phyloP scores from a whole-genome alignment of 352 stramenopile genomes.

The Globisporangium rhizosaccharum region DNA sequence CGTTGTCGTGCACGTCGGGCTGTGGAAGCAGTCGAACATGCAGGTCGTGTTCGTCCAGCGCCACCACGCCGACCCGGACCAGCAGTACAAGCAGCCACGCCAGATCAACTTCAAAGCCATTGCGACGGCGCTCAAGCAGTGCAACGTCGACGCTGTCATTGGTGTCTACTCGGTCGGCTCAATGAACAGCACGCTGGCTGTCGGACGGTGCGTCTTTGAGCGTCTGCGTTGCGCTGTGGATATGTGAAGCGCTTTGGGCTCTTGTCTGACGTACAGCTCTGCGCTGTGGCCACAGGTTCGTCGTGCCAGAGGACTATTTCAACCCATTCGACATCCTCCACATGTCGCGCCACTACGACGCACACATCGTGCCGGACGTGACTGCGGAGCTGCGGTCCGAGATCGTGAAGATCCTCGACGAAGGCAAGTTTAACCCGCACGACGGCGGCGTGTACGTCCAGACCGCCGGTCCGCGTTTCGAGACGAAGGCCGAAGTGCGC shows the following conservation, averaged over 20 bases:
- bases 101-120: slow-evolving; percentile 87
- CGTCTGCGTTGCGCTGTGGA: neutral
- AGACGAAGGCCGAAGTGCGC: slow-evolving; percentile 88
- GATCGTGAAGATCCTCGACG: slow-evolving; percentile 43
- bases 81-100: slow-evolving; percentile 75
- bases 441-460: slow-evolving; percentile 86
- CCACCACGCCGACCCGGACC: slow-evolving; percentile 69
- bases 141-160: slow-evolving; percentile 59
- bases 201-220: slow-evolving; percentile 27
- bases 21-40: slow-evolving; percentile 37
- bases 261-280: neutral
- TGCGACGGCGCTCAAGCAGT: slow-evolving; percentile 51
- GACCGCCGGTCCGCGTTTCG: slow-evolving; percentile 78
- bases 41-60: slow-evolving; percentile 84
- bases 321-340: slow-evolving; percentile 85
- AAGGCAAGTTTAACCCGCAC: slow-evolving; percentile 40
- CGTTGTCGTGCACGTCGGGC: slow-evolving; percentile 57
- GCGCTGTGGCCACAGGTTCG: slow-evolving; percentile 24
- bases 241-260: neutral
- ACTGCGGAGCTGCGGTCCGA: slow-evolving; percentile 33
- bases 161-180: slow-evolving; percentile 88
- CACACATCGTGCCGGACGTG: slow-evolving; percentile 78
- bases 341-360: slow-evolving; percentile 76
- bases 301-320: slow-evolving; percentile 87
- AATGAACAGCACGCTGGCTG: slow-evolving; percentile 49